A percentile compares a stretch with the other conserved stretches of the same genome.
These are phyloP conservation scores for Anisodus tanguticus DNA, from an alignment of 257 asterid genomes.

Conservation along the genomic window DNA sequence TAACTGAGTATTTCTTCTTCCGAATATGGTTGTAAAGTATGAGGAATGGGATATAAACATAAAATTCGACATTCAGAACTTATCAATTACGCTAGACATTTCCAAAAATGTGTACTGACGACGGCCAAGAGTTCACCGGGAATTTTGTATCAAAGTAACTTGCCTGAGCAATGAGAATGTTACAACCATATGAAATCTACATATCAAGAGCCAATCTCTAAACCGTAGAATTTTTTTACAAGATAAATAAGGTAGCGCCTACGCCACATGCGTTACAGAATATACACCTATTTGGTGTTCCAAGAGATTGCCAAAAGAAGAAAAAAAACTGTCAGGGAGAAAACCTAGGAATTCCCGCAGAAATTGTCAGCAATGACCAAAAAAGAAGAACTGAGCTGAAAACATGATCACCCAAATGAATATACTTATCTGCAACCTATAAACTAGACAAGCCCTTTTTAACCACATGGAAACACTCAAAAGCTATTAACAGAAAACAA, in stretches of 20 bases:
- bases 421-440: conserved; percentile 6
- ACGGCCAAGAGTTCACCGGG: neutral
- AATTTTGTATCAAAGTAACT: neutral
- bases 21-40: neutral
- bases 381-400: conserved; percentile 30
- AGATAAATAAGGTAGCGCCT: neutral
- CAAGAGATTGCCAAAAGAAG: neutral
- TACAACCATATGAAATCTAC: conserved; percentile 26
- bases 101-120: neutral
- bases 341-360: conserved; percentile 39
- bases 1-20: neutral
- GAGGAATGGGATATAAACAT: neutral
- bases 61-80: neutral
- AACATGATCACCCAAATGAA: conserved; percentile 31
- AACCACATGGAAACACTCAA: conserved; percentile 16
- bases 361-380: conserved; percentile 30
- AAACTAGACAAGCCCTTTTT: conserved; percentile 11
- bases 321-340: conserved; percentile 29
- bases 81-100: neutral
- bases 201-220: neutral
- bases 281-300: conserved; percentile 41
- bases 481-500: conserved; percentile 14
- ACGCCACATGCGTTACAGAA: conserved; percentile 25
- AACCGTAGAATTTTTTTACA: neutral
- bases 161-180: neutral